Conservation (phyloP, 345 rosid genomes). For the Arabis hirsuta region DNA sequence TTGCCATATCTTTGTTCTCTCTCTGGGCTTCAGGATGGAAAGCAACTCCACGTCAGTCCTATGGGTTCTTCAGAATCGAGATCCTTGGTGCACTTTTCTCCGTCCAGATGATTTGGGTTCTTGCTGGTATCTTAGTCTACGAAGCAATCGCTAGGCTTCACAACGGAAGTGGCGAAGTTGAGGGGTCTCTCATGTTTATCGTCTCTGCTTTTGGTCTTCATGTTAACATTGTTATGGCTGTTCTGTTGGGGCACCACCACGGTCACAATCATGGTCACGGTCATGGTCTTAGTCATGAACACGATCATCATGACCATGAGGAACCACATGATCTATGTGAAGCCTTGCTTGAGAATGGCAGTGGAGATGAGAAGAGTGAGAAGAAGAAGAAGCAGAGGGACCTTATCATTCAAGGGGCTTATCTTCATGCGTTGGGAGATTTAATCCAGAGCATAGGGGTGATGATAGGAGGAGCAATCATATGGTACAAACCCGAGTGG, state of each 20-base stretch:
- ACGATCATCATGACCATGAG: slow-evolving; percentile 32
- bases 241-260: slow-evolving; percentile 10
- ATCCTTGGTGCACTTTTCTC: slow-evolving; percentile 67
- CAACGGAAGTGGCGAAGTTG: not conserved
- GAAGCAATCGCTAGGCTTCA: slow-evolving; percentile 58
- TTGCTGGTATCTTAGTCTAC: slow-evolving; percentile 62
- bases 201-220: not conserved
- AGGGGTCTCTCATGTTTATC: slow-evolving; percentile 7
- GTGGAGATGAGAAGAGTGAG: too few species aligned
- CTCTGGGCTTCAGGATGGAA: slow-evolving; percentile 72
- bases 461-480: slow-evolving; percentile 66
- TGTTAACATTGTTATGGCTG: not conserved
- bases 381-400: slow-evolving; percentile 52
- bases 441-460: slow-evolving; percentile 70
- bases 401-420: slow-evolving; percentile 72
- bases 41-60: slow-evolving; percentile 58
- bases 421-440: slow-evolving; percentile 64
- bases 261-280: slow-evolving; percentile 17
- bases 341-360: slow-evolving; percentile 43
- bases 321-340: slow-evolving; percentile 36
- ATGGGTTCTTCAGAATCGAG: slow-evolving; percentile 62
- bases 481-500: slow-evolving; percentile 65
- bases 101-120: slow-evolving; percentile 65
- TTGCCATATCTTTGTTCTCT: slow-evolving; percentile 65
- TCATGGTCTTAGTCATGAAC: slow-evolving; percentile 21